phyloP scores from a whole-genome alignment of 768 basidiomycete species.

The Tulasnella sp. region DNA sequence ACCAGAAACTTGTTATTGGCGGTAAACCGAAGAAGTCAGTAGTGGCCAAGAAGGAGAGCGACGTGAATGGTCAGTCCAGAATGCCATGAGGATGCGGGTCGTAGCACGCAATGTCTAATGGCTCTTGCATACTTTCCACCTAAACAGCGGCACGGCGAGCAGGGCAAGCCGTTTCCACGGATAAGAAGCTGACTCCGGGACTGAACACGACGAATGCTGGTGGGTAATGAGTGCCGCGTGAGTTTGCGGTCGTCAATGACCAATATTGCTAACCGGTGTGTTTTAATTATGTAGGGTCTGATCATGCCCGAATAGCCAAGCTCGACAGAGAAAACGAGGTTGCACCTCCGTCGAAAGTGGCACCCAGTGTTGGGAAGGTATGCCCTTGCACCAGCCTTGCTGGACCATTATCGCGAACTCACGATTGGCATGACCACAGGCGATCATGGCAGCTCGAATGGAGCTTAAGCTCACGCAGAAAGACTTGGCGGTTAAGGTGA shows the following conservation, averaged over 20 bases:
- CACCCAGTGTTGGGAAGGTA: slow-evolving; percentile 62
- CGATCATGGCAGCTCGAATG: slow-evolving; percentile 70
- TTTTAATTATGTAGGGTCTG: slow-evolving; percentile 24
- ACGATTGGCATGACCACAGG: slow-evolving; percentile 35
- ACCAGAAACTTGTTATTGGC: slow-evolving; percentile 63
- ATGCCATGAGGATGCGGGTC: background rate
- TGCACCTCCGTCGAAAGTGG: slow-evolving; percentile 77
- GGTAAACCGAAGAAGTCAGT: slow-evolving; percentile 50
- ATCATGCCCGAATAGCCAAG: slow-evolving; percentile 89
- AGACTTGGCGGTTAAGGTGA: slow-evolving; percentile 84
- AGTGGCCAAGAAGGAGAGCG: slow-evolving; percentile 52
- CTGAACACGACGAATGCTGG: slow-evolving; percentile 70
- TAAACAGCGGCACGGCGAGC: slow-evolving; percentile 48
- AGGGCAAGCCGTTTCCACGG: slow-evolving; percentile 69
- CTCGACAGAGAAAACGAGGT: slow-evolving; percentile 94
- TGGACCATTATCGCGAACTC: background rate
- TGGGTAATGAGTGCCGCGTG: slow-evolving; percentile 27
- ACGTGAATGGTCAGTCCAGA: slow-evolving; percentile 39
- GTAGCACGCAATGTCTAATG: too few relatives aligned
- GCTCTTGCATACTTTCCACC: too few relatives aligned
- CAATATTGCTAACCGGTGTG: background rate
- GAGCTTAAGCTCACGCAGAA: slow-evolving; percentile 80
- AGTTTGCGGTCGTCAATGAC: background rate
- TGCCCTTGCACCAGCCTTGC: slow-evolving; percentile 20
- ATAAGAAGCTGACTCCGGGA: slow-evolving; percentile 63